Evolutionary conservation across 2,329 filamentous ascomycete genomes (phyloP).

Genomic region (Pseudogymnoascus sp.): DNA sequence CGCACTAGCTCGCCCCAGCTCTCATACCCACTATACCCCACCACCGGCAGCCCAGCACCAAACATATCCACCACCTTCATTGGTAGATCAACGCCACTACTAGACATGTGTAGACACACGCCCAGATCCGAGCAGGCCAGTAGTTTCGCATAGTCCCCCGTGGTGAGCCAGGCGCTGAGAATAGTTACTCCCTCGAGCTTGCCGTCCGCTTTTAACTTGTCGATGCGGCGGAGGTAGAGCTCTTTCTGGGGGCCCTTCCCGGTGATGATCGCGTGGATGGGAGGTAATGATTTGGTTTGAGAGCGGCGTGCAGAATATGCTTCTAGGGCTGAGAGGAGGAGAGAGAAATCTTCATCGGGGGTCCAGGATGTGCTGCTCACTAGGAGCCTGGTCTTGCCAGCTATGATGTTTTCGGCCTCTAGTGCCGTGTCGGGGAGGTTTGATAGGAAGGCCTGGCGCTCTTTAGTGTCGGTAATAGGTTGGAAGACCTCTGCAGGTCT

Average conservation of each 20-base stretch:
- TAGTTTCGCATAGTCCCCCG: slow-evolving; percentile 74
- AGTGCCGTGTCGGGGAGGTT: slow-evolving; percentile 55
- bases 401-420: slow-evolving; percentile 49
- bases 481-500: slow-evolving; percentile 76
- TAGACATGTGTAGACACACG: slow-evolving; percentile 85
- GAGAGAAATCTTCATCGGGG: slow-evolving; percentile 84
- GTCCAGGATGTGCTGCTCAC: slow-evolving; percentile 98
- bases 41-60: slow-evolving; percentile 82
- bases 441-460: slow-evolving; percentile 52
- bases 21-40: slow-evolving; percentile 76
- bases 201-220: slow-evolving; percentile 48
- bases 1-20: slow-evolving; percentile 87
- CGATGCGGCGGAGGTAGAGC: slow-evolving; percentile 61
- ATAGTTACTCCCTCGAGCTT: slow-evolving; percentile 64
- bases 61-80: slow-evolving; percentile 99
- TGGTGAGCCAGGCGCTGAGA: slow-evolving; percentile 74
- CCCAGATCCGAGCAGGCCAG: slow-evolving; percentile 82
- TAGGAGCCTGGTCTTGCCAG: slow-evolving; percentile 56
- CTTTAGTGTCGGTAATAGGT: slow-evolving; percentile 43
- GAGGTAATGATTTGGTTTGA: slow-evolving; percentile 32
- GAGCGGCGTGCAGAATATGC: slow-evolving; percentile 52
- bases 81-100: slow-evolving; percentile 87
- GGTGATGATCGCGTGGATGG: slow-evolving; percentile 85
- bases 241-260: slow-evolving; percentile 83
- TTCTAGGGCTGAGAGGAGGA: slow-evolving; percentile 76